Conservation (phyloP, 2,329 filamentous ascomycete genomes). For the Berkeleyomyces basicola region DNA sequence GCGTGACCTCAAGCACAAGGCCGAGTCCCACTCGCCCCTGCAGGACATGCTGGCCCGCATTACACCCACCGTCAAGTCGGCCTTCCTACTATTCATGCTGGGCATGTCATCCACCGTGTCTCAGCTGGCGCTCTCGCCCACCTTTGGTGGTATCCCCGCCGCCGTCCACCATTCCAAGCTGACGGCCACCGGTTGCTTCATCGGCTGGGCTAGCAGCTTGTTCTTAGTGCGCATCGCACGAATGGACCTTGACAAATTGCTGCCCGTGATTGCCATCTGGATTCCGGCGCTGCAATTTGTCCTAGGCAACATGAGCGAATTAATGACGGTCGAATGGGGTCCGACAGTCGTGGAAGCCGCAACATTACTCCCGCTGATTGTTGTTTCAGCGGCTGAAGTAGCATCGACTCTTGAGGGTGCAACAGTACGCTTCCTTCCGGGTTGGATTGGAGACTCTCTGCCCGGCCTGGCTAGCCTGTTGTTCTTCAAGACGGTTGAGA, state of each 20-base stretch:
- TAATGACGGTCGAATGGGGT: conserved; percentile 51
- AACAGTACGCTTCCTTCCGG: conserved; percentile 34
- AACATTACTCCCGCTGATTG: conserved; percentile 55
- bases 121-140: conserved; percentile 62
- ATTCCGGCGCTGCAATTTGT: conserved; percentile 57
- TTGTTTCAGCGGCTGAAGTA: conserved; percentile 45
- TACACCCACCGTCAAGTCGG: conserved; percentile 23
- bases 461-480: conserved; percentile 51
- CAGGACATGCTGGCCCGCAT: conserved; percentile 19
- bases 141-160: conserved; percentile 73
- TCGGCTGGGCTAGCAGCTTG: conserved; percentile 55
- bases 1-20: conserved; percentile 31
- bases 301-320: conserved; percentile 48
- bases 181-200: conserved; percentile 48
- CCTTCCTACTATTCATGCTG: conserved; percentile 30
- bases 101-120: conserved; percentile 55
- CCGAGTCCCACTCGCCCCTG: conserved; percentile 21
- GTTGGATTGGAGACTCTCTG: conserved; percentile 42
- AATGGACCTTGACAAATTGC: conserved; percentile 29
- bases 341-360: conserved; percentile 59
- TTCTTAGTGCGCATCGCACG: conserved; percentile 29
- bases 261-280: conserved; percentile 61
- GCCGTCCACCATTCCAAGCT: conserved; percentile 53
- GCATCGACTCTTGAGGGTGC: conserved; percentile 31
- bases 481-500: conserved; percentile 40